Percentiles rank a stretch among this genome's conserved stretches.
phyloP scores from a whole-genome alignment of 345 rosid species.

The Populus pruinosa region DNA sequence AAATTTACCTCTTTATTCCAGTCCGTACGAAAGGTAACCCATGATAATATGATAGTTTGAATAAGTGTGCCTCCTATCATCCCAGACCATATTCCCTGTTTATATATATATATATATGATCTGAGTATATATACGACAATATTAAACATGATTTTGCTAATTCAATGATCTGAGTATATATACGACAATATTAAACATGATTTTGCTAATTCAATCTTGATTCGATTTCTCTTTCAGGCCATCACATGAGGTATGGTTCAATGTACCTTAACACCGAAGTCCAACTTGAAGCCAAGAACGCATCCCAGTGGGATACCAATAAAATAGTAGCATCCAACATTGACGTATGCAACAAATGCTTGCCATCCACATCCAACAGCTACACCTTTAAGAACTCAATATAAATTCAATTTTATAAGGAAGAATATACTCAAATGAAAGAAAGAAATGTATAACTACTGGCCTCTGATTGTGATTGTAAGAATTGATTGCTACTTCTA shows the following conservation, averaged over 20 bases:
- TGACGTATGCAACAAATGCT: constrained; percentile 85
- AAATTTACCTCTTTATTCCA: constrained; percentile 53
- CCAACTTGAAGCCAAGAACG: constrained; percentile 52
- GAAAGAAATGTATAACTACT: background rate
- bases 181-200: no score
- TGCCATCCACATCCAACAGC: constrained; percentile 90
- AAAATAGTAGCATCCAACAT: constrained; percentile 67
- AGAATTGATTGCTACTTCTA: no score
- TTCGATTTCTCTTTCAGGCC: no score
- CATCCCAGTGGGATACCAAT: constrained; percentile 61
- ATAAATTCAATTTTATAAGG: no score
- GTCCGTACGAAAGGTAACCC: constrained; percentile 46
- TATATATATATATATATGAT: no score
- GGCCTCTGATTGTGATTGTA: background rate
- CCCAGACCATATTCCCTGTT: constrained; percentile 70
- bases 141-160: no score
- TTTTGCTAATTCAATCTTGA: no score
- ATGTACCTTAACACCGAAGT: constrained; percentile 54
- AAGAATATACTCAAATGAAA: background rate
- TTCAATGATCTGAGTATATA: no score
- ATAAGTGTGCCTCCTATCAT: constrained; percentile 59
- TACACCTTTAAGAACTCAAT: constrained; percentile 37
- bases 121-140: no score
- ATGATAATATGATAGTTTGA: constrained; percentile 51
- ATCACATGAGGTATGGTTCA: no score